phyloP scores from a whole-genome alignment of 1,139 yeast genomes.

The Kurtzmaniella natalensis region DNA sequence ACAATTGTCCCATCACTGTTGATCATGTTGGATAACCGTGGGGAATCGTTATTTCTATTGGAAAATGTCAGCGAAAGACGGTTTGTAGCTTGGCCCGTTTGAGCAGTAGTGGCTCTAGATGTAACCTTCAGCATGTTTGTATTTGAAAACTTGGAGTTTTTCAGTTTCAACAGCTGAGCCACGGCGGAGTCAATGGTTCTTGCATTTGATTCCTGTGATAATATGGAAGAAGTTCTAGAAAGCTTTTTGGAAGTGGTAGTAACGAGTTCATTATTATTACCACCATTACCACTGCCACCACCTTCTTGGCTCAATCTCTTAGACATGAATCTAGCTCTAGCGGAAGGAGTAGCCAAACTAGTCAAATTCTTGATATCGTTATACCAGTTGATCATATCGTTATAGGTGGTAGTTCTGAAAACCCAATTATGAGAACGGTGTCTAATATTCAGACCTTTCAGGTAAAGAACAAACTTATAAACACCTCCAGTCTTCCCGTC shows the following conservation, averaged over 20 bases:
- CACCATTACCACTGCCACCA: not conserved
- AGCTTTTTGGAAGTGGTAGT: conserved; percentile 11
- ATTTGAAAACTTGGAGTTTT: not conserved
- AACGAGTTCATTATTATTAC: too few species aligned
- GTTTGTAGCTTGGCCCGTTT: conserved; percentile 7
- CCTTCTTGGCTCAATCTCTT: conserved; percentile 10
- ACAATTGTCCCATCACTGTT: conserved; percentile 47
- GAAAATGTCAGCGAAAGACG: conserved; percentile 38
- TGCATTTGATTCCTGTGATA: conserved; percentile 19
- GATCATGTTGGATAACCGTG: conserved; percentile 38
- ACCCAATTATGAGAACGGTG: conserved; percentile 91
- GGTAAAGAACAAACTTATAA: conserved; percentile 76
- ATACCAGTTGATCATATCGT: conserved; percentile 80
- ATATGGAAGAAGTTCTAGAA: conserved; percentile 28
- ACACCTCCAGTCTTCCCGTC: conserved; percentile 55
- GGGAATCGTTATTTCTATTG: conserved; percentile 29
- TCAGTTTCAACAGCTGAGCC: not conserved
- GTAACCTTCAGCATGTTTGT: conserved; percentile 2
- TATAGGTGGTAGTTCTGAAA: conserved; percentile 78
- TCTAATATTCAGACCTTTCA: conserved; percentile 57
- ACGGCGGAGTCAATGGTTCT: conserved; percentile 20
- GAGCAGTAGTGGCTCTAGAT: conserved; percentile 6
- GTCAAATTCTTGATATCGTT: conserved; percentile 68
- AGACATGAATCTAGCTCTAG: conserved; percentile 33
- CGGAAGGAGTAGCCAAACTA: conserved; percentile 49